Conservation (phyloP, 192 early-diverging fungal species). For the Dissophora globulifera region DNA sequence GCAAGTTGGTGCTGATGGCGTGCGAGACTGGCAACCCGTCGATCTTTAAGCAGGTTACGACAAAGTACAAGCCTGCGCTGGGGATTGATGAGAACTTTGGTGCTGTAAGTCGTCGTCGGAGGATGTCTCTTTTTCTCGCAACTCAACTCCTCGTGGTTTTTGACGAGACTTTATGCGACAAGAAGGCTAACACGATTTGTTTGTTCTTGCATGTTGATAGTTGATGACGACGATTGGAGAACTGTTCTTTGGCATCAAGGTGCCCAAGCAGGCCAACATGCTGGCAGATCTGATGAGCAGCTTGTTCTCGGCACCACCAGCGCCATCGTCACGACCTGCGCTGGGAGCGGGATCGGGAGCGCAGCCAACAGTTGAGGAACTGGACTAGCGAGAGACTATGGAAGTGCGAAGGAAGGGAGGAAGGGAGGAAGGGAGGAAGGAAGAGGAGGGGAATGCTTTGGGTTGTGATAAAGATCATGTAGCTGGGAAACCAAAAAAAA, state of each 20-base stretch:
- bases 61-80: constrained; percentile 38
- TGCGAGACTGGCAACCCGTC: constrained; percentile 41
- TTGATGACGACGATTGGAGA: constrained; percentile 60
- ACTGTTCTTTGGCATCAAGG: constrained; percentile 59
- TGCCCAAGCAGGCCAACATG: constrained; percentile 60
- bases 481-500: no score
- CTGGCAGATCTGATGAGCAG: constrained; percentile 64
- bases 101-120: constrained; percentile 14
- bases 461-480: no score
- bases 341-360: constrained; percentile 21
- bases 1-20: constrained; percentile 33
- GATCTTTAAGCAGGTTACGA: constrained; percentile 37
- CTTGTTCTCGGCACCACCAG: constrained; percentile 57
- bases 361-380: constrained; percentile 38
- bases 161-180: no score
- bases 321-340: constrained; percentile 31
- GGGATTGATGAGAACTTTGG: constrained; percentile 54
- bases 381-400: constrained; percentile 35
- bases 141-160: no score
- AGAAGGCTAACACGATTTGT: constrained; percentile 8
- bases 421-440: no score
- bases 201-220: constrained; percentile 17
- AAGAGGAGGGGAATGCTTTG: no score
- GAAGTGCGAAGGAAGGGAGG: not conserved
- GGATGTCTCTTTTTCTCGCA: constrained; percentile 9